Evolutionary conservation across 2,329 filamentous ascomycete genomes (phyloP), one percentile per base, ranked within the genome.

Genomic region (Cercospora zeina): DNA sequence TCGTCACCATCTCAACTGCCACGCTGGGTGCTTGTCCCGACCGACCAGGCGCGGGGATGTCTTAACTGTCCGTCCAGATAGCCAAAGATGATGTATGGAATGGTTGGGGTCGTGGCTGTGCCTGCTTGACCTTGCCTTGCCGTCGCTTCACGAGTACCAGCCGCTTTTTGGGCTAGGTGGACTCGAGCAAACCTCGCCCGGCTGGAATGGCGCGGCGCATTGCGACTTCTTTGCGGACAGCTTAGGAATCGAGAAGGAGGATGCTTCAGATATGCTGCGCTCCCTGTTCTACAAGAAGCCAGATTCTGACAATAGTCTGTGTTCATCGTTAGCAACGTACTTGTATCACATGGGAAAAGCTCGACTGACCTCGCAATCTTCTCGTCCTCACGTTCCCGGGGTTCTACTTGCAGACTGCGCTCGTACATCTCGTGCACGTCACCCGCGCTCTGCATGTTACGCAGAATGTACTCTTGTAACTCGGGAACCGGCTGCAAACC

Each of bases 381-480:
- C 80, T 99, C 95, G 75, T 99, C 95, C 80, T 99, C 95, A 72
- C 95, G 86, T 81, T 99, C 95, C 72, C 95, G 86, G 66, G 95
- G 95, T 77, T 99, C 95, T 64, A 99, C 88, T 72, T 88, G 84
- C 79, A 99, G 81, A 79, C 92, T 96, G 83, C 93, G 93, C 77
- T 97, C 93, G 81, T 97, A 99, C 95, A 97, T 97, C 81, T 97
- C 93, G 77, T 97, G 93, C 66, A 99, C 95, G 76, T 97, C 93
- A 57, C 92, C 90, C 3, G 95, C 93, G 31, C 89, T 89, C 79
- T 96, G 89, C 90, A 97, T 96, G 76, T 97, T 97, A 76, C 88
- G 93, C 69, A 97, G 79, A 68, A 99, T 96, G 78, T 97, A 99
- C 70, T 97, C 93, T 75, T 97, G 93, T 68, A 99, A 82, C 78